Conservation (phyloP, 139 green algal genomes). For the Zygnema cylindricum region DNA sequence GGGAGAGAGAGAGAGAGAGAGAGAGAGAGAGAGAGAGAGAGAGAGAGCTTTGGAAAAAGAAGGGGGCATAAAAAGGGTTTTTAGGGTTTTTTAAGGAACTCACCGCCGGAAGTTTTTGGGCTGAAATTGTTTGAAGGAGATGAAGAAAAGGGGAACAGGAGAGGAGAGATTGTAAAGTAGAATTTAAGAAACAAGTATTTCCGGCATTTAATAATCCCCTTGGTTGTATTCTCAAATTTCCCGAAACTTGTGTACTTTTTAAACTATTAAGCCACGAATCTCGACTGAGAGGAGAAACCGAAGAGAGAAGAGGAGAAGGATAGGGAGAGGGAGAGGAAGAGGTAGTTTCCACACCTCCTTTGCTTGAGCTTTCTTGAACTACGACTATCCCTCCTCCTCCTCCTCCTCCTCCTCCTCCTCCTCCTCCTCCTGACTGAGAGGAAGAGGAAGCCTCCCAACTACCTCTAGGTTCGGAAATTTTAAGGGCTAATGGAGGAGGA, state of each 20-base stretch:
- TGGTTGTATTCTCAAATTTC: neutral
- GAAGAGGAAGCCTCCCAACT: too few relatives aligned
- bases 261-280: slow-evolving; percentile 1
- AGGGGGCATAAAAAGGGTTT: neutral
- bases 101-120: slow-evolving; percentile 4
- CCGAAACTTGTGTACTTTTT: neutral
- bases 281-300: neutral
- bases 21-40: too few relatives aligned
- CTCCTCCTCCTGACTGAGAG: neutral
- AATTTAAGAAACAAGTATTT: slow-evolving; percentile 61
- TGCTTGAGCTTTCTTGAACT: neutral
- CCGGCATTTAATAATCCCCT: slow-evolving; percentile 55
- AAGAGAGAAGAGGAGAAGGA: neutral
- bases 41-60: too few relatives aligned
- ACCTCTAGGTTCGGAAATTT: too few relatives aligned
- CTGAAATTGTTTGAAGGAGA: slow-evolving; percentile 22
- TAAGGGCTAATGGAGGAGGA: neutral
- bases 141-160: slow-evolving; percentile 41
- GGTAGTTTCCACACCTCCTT: too few relatives aligned
- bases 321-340: too few relatives aligned
- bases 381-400: neutral
- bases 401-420: neutral
- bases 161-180: slow-evolving; percentile 52
- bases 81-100: too few relatives aligned
- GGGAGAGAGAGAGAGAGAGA: neutral